A percentile compares a stretch with the other conserved stretches of the same genome.
Evolutionary conservation across 768 basidiomycete species (phyloP).

Genomic region (Mycena belliarum): DNA sequence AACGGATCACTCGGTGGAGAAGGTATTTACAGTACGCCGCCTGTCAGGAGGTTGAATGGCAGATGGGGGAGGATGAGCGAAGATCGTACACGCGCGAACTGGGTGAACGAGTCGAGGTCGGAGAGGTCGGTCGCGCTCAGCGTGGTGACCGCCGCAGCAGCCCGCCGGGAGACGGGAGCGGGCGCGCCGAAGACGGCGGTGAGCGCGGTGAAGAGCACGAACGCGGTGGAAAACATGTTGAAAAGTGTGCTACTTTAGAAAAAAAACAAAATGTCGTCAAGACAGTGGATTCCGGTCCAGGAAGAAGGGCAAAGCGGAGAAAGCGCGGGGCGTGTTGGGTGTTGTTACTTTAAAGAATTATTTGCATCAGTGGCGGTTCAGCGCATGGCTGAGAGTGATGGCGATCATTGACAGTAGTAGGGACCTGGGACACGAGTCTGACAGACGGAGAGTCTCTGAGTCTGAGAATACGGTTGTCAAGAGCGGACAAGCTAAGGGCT

Average conservation of each 20-base stretch:
- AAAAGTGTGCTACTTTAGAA: not conserved
- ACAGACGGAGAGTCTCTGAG: too few relatives aligned
- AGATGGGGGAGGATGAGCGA: not conserved
- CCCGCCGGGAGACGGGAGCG: not conserved
- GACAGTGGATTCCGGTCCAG: conserved; percentile 11
- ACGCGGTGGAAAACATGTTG: conserved; percentile 10
- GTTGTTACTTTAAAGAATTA: too few relatives aligned
- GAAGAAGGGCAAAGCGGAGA: not conserved
- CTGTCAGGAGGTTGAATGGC: not conserved
- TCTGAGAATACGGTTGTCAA: not conserved
- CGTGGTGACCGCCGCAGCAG: not conserved
- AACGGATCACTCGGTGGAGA: not conserved
- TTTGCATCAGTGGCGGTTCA: not conserved
- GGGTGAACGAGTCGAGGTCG: conserved; percentile 27
- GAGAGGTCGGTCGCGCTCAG: not conserved
- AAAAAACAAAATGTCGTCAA: conserved; percentile 16
- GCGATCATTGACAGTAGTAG: too few relatives aligned
- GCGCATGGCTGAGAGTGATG: too few relatives aligned
- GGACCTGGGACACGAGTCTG: too few relatives aligned
- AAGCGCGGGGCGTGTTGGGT: too few relatives aligned
- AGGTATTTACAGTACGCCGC: conserved; percentile 31
- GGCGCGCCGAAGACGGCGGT: conserved; percentile 10
- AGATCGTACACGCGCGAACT: conserved; percentile 29
- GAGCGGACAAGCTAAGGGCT: too few relatives aligned
- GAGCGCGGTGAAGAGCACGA: conserved; percentile 15